phyloP scores from a whole-genome alignment of 2,329 filamentous ascomycete species.

The Clonostachys byssicola region DNA sequence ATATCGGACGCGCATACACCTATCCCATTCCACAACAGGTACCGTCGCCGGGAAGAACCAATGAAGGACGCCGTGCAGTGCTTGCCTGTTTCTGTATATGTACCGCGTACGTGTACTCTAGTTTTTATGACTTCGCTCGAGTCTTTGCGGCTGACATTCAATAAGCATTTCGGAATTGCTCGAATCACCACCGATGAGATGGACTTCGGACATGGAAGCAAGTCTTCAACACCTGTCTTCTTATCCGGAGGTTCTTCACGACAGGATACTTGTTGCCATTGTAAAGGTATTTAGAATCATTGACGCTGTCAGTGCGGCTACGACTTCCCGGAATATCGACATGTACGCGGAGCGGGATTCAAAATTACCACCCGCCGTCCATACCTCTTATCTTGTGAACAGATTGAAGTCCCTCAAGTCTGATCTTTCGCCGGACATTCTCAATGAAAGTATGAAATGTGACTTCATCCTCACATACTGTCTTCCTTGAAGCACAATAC shows the following conservation, averaged over 20 bases:
- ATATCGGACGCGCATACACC: constrained; percentile 6
- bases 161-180: constrained; percentile 10
- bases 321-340: constrained; percentile 7
- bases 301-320: constrained; percentile 22
- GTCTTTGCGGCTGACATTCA: not conserved
- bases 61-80: constrained; percentile 20
- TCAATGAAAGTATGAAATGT: too few species aligned
- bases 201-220: constrained; percentile 56
- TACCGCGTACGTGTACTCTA: constrained; percentile 12
- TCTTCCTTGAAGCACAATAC: not conserved
- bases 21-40: constrained; percentile 7
- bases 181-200: constrained; percentile 45
- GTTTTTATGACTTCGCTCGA: not conserved
- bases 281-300: constrained; percentile 29
- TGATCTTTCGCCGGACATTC: too few species aligned
- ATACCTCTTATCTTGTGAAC: constrained; percentile 3
- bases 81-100: constrained; percentile 18
- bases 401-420: too few species aligned
- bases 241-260: constrained; percentile 39
- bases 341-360: not conserved
- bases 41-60: constrained; percentile 10
- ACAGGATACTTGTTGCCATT: constrained; percentile 37
- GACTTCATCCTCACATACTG: not conserved
- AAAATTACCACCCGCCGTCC: constrained; percentile 13
- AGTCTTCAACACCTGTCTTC: constrained; percentile 40